phyloP scores from a whole-genome alignment of 805 yeast genomes.

The Yamadazyma kitorensis region DNA sequence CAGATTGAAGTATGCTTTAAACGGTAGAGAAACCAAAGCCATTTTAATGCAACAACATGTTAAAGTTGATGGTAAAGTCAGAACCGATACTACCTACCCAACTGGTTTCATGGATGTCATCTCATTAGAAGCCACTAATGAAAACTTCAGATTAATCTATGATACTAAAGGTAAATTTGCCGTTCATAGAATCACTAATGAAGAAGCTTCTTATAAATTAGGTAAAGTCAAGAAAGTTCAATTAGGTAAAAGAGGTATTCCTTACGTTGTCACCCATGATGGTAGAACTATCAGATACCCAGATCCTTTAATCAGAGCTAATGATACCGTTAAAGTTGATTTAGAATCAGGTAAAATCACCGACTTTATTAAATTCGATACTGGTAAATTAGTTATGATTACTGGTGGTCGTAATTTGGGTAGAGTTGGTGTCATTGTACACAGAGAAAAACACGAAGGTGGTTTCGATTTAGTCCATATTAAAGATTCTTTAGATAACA shows the following conservation, averaged over 20 bases:
- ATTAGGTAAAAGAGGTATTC: constrained; percentile 97
- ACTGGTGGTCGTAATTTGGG: constrained; percentile 44
- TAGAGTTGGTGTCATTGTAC: constrained; percentile 40
- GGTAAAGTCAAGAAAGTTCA: constrained; percentile 98
- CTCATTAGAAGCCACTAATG: constrained; percentile 95
- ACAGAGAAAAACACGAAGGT: constrained; percentile 43
- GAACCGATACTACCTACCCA: constrained; percentile 98
- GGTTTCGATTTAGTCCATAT: constrained; percentile 43
- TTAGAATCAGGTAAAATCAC: constrained; percentile 92
- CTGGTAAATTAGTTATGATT: constrained; percentile 40
- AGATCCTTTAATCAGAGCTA: constrained; percentile 93
- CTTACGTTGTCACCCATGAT: constrained; percentile 98
- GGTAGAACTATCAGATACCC: constrained; percentile 99
- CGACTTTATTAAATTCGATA: constrained; percentile 37
- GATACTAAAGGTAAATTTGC: constrained; percentile 99
- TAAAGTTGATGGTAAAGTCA: constrained; percentile 97
- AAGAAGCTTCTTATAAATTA: constrained; percentile 97
- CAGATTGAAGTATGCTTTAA: constrained; percentile 97
- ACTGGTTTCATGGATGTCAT: constrained; percentile 99
- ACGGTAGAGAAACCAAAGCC: constrained; percentile 98
- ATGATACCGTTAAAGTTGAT: constrained; percentile 97
- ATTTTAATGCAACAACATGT: constrained; percentile 98
- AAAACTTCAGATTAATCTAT: constrained; percentile 98
- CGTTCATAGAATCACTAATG: constrained; percentile 98
- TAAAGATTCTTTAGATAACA: constrained; percentile 39